These are phyloP conservation scores for Simplicillium aogashimaense DNA, from an alignment of 2,329 filamentous ascomycete species.

Conservation along the genomic window DNA sequence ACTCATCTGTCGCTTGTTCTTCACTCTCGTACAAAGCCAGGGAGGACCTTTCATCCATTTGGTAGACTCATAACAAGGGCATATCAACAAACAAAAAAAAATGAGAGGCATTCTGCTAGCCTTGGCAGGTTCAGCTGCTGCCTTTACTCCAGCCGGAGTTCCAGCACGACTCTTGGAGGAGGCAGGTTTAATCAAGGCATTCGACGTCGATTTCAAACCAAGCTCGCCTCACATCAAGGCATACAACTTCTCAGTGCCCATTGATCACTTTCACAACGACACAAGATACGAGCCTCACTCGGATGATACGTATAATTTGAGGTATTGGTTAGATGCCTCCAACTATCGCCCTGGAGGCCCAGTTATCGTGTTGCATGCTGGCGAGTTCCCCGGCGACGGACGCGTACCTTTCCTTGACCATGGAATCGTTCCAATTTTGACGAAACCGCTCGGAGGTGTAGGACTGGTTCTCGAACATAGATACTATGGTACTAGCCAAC, in stretches of 20 bases:
- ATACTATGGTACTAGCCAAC: constrained; percentile 74
- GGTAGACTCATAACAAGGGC: too few relatives aligned
- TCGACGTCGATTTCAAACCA: too few relatives aligned
- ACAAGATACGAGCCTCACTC: constrained; percentile 68
- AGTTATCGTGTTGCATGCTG: constrained; percentile 66
- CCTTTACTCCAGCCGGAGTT: neutral
- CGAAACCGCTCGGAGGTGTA: constrained; percentile 61
- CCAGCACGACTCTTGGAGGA: neutral
- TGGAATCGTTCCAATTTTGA: constrained; percentile 63
- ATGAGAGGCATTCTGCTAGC: too few relatives aligned
- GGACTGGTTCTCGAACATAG: constrained; percentile 79
- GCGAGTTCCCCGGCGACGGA: constrained; percentile 55
- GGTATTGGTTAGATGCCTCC: constrained; percentile 76
- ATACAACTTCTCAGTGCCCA: constrained; percentile 32
- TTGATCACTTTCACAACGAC: constrained; percentile 82
- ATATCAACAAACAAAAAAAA: too few relatives aligned
- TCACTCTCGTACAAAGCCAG: too few relatives aligned
- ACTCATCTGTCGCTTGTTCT: too few relatives aligned
- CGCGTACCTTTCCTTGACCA: constrained; percentile 66
- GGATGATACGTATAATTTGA: constrained; percentile 54
- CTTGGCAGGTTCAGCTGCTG: neutral
- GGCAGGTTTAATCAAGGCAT: neutral
- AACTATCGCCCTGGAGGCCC: constrained; percentile 71
- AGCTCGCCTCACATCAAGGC: constrained; percentile 3
- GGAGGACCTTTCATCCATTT: too few relatives aligned